A percentile compares a stretch with the other conserved stretches of the same genome.
Evolutionary conservation across 148 eudicot species (phyloP).

Genomic region (Rhododendron mucronatum): DNA sequence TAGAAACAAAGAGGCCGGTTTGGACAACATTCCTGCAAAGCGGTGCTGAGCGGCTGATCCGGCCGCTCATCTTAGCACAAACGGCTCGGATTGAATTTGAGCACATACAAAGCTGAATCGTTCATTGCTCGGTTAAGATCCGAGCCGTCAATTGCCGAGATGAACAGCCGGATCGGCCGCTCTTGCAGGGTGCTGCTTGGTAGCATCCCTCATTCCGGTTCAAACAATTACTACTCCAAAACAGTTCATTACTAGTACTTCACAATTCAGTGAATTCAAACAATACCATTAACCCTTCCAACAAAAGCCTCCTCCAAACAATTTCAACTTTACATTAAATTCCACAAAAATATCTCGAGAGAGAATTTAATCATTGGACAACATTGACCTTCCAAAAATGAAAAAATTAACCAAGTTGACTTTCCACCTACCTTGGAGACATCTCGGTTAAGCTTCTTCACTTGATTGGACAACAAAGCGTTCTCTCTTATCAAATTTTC

Average conservation of each 20-base stretch:
- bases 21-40: too few relatives aligned
- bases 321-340: background rate
- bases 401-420: background rate
- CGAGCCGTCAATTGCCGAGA: too few relatives aligned
- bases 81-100: too few relatives aligned
- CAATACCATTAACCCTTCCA: background rate
- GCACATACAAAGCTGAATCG: too few relatives aligned
- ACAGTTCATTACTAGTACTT: background rate
- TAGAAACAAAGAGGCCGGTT: background rate
- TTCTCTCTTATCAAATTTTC: conserved; percentile 73
- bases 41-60: too few relatives aligned
- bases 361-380: background rate
- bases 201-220: background rate
- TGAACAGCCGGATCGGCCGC: too few relatives aligned
- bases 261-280: background rate
- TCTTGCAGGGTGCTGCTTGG: too few relatives aligned
- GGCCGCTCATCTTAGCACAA: too few relatives aligned
- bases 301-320: background rate
- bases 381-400: background rate
- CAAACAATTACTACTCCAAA: background rate
- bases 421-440: conserved; percentile 62
- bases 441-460: conserved; percentile 82
- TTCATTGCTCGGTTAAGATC: too few relatives aligned
- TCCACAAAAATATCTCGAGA: background rate
- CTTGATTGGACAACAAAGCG: conserved; percentile 49